Base-by-base conservation (phyloP, 2,329 filamentous ascomycete species). In the Aspergillus pseudonomiae region DNA sequence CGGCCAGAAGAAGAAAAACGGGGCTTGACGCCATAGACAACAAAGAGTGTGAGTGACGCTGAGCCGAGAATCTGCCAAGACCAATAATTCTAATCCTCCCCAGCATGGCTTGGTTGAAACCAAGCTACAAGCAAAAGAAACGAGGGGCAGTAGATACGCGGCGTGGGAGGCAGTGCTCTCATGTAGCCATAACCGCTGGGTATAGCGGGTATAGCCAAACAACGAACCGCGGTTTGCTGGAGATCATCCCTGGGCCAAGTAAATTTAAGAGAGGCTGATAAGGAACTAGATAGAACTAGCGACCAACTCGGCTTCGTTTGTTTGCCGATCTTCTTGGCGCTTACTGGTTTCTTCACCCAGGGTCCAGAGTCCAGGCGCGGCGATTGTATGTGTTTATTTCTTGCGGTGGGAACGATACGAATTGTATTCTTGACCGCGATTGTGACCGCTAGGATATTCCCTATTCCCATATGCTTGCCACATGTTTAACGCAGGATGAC, bases 301-400 rank as follows among this genome's bases (percentile, higher is more conserved):
- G 48, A 61, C 62, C 21, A 28, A 28, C 53, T 64, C 59, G 65
- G 59, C 34, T 57, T 52, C 30, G 63, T 62, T 28, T 57, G 59
- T 56, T 21, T 52, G 64, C 62, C 65, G 65, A 70, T 70, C 65
- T 16, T 58, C 66, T 69, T 68, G 66, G 66, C 67, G 50, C 28
- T 39, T 11, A 10, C 21, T 32, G 46, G 61, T 14, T 26, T 36
- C 57, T 41, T 21, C 26, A 56, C 26, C 14, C 21, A 6, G 46
- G 32, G 32, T 5, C 52, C 52, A 55, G 52, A 39, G 32, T 5
- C 52, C 52, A 55, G 52, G 26, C 34, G 21, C 12, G 52, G 32
- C 52, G 32, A 55, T 34, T 34, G n/a, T 36, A 55, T 55, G 52
- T 11, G 39, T 36, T 26, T n/a, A 10, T 28, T 55, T 39, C n/a